Percentiles rank a stretch among this genome's conserved stretches.
Evolutionary conservation across 768 basidiomycete genomes (phyloP).

Genomic region (Russula olivacea): DNA sequence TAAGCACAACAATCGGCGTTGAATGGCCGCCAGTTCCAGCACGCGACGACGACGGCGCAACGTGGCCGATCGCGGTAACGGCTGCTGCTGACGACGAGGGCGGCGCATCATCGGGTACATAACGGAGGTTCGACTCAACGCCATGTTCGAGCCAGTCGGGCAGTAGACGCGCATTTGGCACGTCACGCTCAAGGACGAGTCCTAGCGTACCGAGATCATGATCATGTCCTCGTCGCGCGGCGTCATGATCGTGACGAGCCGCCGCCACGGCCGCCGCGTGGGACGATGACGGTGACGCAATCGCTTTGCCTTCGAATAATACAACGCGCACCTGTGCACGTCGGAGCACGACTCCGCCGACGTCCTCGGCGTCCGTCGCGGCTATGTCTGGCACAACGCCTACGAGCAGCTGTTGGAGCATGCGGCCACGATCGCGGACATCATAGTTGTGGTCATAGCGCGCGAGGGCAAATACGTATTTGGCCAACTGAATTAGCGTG

Average conservation of each 20-base stretch:
- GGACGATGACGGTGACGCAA: conserved; percentile 25
- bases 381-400: conserved; percentile 38
- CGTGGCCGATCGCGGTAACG: conserved; percentile 40
- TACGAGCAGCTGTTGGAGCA: conserved; percentile 63
- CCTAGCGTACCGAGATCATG: conserved; percentile 60
- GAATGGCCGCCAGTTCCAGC: conserved; percentile 30
- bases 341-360: conserved; percentile 68
- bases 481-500: conserved; percentile 48
- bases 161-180: conserved; percentile 47
- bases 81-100: conserved; percentile 29
- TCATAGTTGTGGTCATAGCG: conserved; percentile 87
- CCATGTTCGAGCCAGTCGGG: conserved; percentile 90
- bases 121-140: conserved; percentile 70
- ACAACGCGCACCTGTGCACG: conserved; percentile 78
- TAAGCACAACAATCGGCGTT: conserved; percentile 48
- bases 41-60: conserved; percentile 24
- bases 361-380: conserved; percentile 22
- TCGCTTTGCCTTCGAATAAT: conserved; percentile 69
- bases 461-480: conserved; percentile 77
- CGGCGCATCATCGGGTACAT: conserved; percentile 50
- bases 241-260: not conserved
- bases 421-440: conserved; percentile 83
- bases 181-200: conserved; percentile 50
- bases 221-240: conserved; percentile 21
- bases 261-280: conserved; percentile 28